Percentiles rank a stretch among this genome's conserved stretches.
phyloP scores from a whole-genome alignment of 2,329 filamentous ascomycete genomes.

The Colletotrichum acutatum region DNA sequence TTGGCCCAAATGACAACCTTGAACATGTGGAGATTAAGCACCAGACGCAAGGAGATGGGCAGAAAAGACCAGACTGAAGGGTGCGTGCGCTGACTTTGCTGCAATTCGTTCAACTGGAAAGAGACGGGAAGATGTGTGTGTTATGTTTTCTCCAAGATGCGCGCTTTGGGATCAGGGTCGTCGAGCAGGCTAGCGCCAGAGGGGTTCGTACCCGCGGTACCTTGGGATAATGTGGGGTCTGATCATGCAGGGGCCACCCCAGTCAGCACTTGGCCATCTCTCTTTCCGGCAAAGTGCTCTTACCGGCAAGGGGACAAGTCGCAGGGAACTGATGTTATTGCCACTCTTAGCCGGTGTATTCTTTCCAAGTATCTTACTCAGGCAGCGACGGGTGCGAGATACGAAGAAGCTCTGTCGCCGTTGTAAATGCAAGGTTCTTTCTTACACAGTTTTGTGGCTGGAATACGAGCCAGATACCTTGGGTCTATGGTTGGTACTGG shows the following conservation, averaged over 20 bases:
- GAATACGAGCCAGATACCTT: neutral
- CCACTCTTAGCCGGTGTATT: neutral
- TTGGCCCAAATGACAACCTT: constrained; percentile 8
- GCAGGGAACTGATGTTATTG: constrained; percentile 1
- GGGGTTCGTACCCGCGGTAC: neutral
- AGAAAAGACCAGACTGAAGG: neutral
- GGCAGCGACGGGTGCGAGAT: neutral
- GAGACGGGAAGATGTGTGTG: neutral
- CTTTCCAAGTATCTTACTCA: neutral
- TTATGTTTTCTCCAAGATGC: constrained; percentile 22
- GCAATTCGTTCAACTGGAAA: neutral
- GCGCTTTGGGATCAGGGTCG: constrained; percentile 19
- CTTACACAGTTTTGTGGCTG: neutral
- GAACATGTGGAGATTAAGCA: constrained; percentile 27
- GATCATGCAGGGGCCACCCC: constrained; percentile 1
- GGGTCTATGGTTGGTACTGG: neutral
- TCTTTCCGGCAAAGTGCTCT: constrained; percentile 2
- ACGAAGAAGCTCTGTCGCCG: neutral
- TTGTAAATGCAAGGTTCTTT: neutral
- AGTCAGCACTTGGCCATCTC: constrained; percentile 8
- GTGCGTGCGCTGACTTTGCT: constrained; percentile 3
- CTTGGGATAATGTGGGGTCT: neutral
- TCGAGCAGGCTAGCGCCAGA: neutral
- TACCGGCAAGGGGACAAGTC: neutral
- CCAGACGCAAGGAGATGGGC: neutral